These are phyloP conservation scores for Evansstolkia leycettana DNA, from an alignment of 495 filamentous ascomycete genomes.

Conservation along the genomic window DNA sequence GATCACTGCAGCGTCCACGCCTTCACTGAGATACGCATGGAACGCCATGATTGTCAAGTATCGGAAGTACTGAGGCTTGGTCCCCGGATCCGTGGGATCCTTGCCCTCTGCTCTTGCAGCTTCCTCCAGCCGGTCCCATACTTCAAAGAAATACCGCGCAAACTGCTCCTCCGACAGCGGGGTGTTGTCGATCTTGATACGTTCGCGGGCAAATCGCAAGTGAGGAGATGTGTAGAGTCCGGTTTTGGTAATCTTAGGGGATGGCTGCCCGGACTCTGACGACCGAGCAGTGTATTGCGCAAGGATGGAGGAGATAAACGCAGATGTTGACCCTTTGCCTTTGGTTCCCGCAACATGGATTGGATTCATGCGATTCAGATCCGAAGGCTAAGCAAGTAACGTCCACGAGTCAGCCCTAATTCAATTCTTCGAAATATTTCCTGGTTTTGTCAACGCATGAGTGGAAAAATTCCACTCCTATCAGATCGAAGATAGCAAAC, in stretches of 20 bases:
- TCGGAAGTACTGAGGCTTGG: constrained; percentile 80
- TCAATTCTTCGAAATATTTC: constrained; percentile 6
- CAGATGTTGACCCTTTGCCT: constrained; percentile 61
- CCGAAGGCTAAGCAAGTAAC: constrained; percentile 40
- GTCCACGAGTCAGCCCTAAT: neutral
- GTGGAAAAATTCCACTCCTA: neutral
- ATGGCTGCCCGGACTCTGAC: constrained; percentile 18
- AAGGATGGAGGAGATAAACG: constrained; percentile 45
- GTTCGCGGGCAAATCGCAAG: constrained; percentile 75
- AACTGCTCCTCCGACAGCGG: constrained; percentile 69
- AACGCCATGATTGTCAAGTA: constrained; percentile 85
- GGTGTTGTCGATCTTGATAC: constrained; percentile 68
- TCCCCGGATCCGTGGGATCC: constrained; percentile 29
- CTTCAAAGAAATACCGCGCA: constrained; percentile 75
- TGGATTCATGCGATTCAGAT: constrained; percentile 62
- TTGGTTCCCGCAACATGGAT: constrained; percentile 88
- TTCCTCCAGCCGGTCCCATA: constrained; percentile 66
- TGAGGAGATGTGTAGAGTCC: constrained; percentile 87
- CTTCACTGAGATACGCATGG: constrained; percentile 71
- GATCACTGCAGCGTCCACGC: constrained; percentile 71
- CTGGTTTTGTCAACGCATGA: neutral
- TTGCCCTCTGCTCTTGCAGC: constrained; percentile 33
- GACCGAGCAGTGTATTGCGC: constrained; percentile 39
- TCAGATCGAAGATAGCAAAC: constrained; percentile 24
- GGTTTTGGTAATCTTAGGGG: constrained; percentile 39